Percentiles rank a stretch among this genome's conserved stretches.
Evolutionary conservation across 495 filamentous ascomycete genomes (phyloP).

Genomic region (Platismatia glauca): DNA sequence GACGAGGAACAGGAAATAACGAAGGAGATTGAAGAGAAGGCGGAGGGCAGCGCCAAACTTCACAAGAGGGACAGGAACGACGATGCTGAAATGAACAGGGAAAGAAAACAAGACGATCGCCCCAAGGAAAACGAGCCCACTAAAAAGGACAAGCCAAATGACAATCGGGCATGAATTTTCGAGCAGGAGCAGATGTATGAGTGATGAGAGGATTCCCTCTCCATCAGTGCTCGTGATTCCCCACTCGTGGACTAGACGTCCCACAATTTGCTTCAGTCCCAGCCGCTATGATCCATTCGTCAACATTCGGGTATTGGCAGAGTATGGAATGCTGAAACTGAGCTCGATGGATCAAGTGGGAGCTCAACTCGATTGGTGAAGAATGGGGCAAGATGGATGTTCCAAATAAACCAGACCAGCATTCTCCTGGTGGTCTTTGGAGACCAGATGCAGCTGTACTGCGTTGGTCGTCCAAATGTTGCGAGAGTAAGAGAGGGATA

Average conservation of each 20-base stretch:
- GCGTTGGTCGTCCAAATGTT: not conserved
- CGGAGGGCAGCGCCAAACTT: not conserved
- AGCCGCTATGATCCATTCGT: not conserved
- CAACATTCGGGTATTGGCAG: not conserved
- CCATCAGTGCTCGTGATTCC: not conserved
- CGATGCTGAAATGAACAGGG: not conserved
- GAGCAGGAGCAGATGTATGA: not conserved
- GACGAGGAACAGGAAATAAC: not conserved
- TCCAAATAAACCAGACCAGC: not conserved
- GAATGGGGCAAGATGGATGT: not conserved
- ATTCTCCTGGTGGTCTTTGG: not conserved
- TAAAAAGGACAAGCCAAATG: not conserved
- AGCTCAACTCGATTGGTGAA: not conserved
- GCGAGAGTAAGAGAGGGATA: not conserved
- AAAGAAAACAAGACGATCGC: not conserved
- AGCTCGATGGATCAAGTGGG: not conserved
- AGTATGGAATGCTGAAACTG: no score
- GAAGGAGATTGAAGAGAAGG: not conserved
- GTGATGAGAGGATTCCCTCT: not conserved
- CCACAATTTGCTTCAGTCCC: not conserved
- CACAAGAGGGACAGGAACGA: not conserved
- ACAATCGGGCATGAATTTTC: not conserved
- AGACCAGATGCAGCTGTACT: not conserved
- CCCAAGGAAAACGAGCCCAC: not conserved
- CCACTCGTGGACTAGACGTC: not conserved